These are phyloP conservation scores for Elaeagnus macrophylla DNA, from an alignment of 306 rosid genomes.

Conservation along the genomic window DNA sequence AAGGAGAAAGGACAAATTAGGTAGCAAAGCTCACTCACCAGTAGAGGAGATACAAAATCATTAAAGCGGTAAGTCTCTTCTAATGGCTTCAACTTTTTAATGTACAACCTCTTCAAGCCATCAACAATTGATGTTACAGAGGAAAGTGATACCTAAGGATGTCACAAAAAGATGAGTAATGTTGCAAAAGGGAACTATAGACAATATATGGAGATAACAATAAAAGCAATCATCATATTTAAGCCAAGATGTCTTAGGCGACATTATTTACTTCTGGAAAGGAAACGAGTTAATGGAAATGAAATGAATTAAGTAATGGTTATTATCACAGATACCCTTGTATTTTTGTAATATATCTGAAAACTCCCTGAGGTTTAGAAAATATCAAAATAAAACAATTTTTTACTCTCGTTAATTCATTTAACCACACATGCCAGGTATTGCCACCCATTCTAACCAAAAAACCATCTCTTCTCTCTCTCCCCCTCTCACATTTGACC, in stretches of 20 bases:
- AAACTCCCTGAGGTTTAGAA: too few relatives aligned
- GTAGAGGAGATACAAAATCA: slow-evolving; percentile 72
- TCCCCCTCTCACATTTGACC: too few relatives aligned
- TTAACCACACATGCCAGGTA: too few relatives aligned
- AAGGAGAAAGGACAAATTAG: not conserved
- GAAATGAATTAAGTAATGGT: too few relatives aligned
- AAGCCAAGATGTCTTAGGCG: not conserved
- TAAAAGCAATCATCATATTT: not conserved
- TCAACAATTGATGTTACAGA: slow-evolving; percentile 78
- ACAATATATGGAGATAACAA: not conserved
- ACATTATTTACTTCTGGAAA: not conserved
- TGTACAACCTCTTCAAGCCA: slow-evolving; percentile 77
- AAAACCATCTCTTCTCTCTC: too few relatives aligned
- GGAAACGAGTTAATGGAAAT: too few relatives aligned
- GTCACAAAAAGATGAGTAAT: not conserved
- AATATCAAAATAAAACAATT: too few relatives aligned
- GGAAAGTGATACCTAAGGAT: slow-evolving; percentile 53
- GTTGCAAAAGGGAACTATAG: not conserved
- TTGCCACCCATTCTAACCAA: too few relatives aligned
- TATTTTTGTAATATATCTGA: too few relatives aligned
- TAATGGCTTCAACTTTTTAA: slow-evolving; percentile 88
- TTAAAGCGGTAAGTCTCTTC: slow-evolving; percentile 70
- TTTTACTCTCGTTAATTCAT: too few relatives aligned
- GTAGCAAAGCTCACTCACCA: slow-evolving; percentile 38
- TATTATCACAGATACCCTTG: too few relatives aligned